Base-by-base conservation (phyloP, 768 basidiomycete genomes). In the Rubroboletus satanas region DNA sequence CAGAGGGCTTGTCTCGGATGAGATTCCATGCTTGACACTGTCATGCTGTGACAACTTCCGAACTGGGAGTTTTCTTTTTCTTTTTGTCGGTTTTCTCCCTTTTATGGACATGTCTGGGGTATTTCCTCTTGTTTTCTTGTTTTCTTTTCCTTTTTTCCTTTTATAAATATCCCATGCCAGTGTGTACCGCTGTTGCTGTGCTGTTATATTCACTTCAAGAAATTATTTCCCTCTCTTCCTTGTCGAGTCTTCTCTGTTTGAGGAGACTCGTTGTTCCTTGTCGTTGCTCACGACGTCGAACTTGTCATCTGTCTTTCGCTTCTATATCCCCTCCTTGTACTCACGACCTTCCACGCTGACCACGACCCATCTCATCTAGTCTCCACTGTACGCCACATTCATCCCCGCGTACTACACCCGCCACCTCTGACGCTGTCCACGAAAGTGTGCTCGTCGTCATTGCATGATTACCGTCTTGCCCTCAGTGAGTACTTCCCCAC, bases 391-490 rank as follows among this genome's bases (percentile, higher is more conserved):
- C 65, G 62, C 64, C 63, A 68, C 73, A 66, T 66, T 71, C 65
- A 62, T 64, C 73, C 37, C 58, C 62, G 71, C 70, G 62, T 70
- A 52, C 66, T 59, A 64, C 58, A 56, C 62, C 61, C 62, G 49
- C 61, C 59, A 56, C 65, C 62, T 58, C 55, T 49, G 59, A 56
- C 67, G 62, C 63, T 66, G 69, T 62, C 63, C 60, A 77, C 71
- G 76, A 79, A 78, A 78, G 53, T 61, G 65, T 62, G 52, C 42
- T 58, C 55, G 59, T 63, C 67, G 45, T 67, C 68, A 63, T 76
- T 72, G 77, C 66, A 78, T 77, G 78, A 72, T 64, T 55, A 66
- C 63, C 60, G 68, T 68, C 66, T 66, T 68, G 58, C 58, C 66
- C 58, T 64, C 57, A 55, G 77, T 77, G 66, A 77, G 74, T 74